Percentiles rank a stretch among this genome's conserved stretches.
Evolutionary conservation across 2,329 filamentous ascomycete species (phyloP).

Genomic region (Curvularia eragrostidis): DNA sequence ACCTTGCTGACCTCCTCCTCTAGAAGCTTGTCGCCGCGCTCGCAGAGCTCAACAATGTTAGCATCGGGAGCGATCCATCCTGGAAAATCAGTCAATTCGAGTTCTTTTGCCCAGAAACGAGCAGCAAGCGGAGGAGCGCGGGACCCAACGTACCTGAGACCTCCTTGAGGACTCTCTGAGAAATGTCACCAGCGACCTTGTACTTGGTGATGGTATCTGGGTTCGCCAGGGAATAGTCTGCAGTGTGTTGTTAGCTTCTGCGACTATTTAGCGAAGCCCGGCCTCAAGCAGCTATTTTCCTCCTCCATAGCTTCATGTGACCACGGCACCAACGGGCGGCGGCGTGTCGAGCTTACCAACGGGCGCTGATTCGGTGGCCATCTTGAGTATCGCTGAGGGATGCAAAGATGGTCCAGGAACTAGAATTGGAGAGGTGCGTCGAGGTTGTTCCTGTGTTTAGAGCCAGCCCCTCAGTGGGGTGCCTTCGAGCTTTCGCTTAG

Average conservation of each 20-base stretch:
- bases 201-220: slow-evolving; percentile 98
- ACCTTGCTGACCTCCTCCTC: slow-evolving; percentile 95
- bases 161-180: slow-evolving; percentile 90
- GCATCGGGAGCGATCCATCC: slow-evolving; percentile 79
- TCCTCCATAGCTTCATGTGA: not conserved
- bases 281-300: slow-evolving; percentile 15
- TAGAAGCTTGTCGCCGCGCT: slow-evolving; percentile 93
- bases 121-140: slow-evolving; percentile 7
- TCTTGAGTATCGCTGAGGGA: slow-evolving; percentile 37
- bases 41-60: slow-evolving; percentile 93
- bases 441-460: slow-evolving; percentile 41
- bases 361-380: slow-evolving; percentile 42
- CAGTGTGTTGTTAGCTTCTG: slow-evolving; percentile 33
- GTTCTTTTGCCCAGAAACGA: slow-evolving; percentile 9
- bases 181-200: slow-evolving; percentile 94
- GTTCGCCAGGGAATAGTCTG: slow-evolving; percentile 90
- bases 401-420: slow-evolving; percentile 30
- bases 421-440: slow-evolving; percentile 32
- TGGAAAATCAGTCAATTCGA: slow-evolving; percentile 47
- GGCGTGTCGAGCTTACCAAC: slow-evolving; percentile 34
- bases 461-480: slow-evolving; percentile 44
- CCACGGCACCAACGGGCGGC: not conserved
- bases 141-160: slow-evolving; percentile 64
- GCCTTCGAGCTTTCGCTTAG: slow-evolving; percentile 32
- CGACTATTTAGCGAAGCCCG: slow-evolving; percentile 27